Evolutionary conservation across 2,329 filamentous ascomycete genomes (phyloP), one percentile per base, ranked within the genome.

Genomic region (Diaporthe amygdali): DNA sequence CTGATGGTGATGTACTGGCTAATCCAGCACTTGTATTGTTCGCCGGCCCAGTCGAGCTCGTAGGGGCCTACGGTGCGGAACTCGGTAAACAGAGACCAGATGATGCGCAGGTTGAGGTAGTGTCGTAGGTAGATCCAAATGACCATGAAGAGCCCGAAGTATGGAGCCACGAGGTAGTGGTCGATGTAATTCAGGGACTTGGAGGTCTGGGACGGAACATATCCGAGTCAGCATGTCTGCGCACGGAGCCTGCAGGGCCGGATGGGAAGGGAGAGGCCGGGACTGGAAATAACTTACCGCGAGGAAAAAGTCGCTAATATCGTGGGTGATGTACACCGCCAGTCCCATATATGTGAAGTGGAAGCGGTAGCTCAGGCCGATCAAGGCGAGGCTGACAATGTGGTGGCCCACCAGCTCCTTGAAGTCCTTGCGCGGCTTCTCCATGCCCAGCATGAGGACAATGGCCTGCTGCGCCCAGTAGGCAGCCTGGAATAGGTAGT

Each of bases 401-500:
- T 98, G 95, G 81, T 98, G 95, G 68, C 92, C 90, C 64, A 97
- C 94, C 68, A 98, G 88, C 85, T 98, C 95, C 83, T 94, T 95
- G 83, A 96, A 98, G 82, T 98, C 95, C 85, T 97, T 98, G 72
- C 95, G 87, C 34, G 93, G 95, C 86, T 97, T 97, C 86, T 98
- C 95, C 82, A 97, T 88, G 81, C 94, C 93, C 66, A 98, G 85
- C 71, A 97, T 78, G 72, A 98, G 85, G 22, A 98, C 95, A 76
- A 98, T 93, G 64, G 93, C 93, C 85, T 98, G 95, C 86, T 98
- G 95, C 3, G 93, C 91, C 96, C 96, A 98, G 87, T 97, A 98
- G 75, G 93, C 93, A 52, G 94, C 96, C 84, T 98, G 92, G 77
- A 98, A 93, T 74, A 98, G 87, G 81, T 98, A 98, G 84, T 98